phyloP scores from a whole-genome alignment of 257 asterid species.

The Jacaranda copaia region DNA sequence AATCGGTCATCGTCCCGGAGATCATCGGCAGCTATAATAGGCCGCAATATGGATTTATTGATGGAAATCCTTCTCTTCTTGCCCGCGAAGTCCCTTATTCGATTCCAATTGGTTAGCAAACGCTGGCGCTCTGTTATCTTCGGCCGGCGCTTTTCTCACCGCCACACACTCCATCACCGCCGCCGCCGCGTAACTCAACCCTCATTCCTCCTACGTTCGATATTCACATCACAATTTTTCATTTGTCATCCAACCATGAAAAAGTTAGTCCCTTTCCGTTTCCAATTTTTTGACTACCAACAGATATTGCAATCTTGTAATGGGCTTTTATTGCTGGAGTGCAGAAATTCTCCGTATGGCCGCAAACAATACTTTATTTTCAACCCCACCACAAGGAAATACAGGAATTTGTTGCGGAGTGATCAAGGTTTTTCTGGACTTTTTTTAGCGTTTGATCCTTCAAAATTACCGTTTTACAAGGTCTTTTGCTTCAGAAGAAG shows the following conservation, averaged over 20 bases:
- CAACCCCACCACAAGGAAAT: slow-evolving; percentile 11
- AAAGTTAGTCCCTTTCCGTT: not conserved
- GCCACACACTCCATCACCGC: not conserved
- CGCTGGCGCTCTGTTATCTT: slow-evolving; percentile 20
- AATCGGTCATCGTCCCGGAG: not conserved
- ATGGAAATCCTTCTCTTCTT: not conserved
- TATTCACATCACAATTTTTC: not conserved
- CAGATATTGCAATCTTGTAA: slow-evolving; percentile 29
- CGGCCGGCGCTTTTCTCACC: not conserved
- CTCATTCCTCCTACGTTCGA: slow-evolving; percentile 17
- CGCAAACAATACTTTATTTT: not conserved
- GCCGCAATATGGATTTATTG: slow-evolving; percentile 16
- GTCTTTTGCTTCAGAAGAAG: not conserved
- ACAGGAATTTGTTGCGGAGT: not conserved
- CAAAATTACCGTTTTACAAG: not conserved
- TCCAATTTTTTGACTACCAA: not conserved
- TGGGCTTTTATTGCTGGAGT: slow-evolving; percentile 24
- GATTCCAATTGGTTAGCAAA: slow-evolving; percentile 27
- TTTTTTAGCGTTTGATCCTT: not conserved
- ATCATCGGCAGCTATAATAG: slow-evolving; percentile 30
- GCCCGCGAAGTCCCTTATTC: slow-evolving; percentile 12
- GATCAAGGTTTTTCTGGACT: not conserved
- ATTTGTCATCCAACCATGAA: not conserved
- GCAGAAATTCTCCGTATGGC: not conserved
- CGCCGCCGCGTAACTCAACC: not conserved